phyloP scores from a whole-genome alignment of 768 basidiomycete species.

The Boletus edulis region DNA sequence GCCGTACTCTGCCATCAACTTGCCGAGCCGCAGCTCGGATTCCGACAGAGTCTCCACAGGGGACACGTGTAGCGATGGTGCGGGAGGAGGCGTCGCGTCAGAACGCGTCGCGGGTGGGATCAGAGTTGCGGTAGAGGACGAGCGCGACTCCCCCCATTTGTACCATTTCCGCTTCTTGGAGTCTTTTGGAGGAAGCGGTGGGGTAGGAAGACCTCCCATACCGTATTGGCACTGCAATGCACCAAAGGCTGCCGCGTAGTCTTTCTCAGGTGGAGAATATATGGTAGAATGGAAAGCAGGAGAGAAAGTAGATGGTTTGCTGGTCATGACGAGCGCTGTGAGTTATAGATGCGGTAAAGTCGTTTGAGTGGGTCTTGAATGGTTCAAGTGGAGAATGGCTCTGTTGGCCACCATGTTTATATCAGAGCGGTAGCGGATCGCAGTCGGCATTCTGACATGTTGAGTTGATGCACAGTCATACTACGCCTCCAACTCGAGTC shows the following conservation, averaged over 20 bases:
- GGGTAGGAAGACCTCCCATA: conserved; percentile 4
- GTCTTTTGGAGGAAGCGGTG: not conserved
- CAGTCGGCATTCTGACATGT: too few relatives aligned
- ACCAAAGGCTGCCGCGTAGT: conserved; percentile 23
- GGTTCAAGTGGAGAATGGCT: too few relatives aligned
- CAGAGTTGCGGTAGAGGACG: conserved; percentile 18
- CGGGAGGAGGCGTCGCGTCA: not conserved
- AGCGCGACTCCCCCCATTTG: conserved; percentile 8
- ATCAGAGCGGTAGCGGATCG: not conserved
- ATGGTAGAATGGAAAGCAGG: not conserved
- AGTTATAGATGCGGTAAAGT: not conserved
- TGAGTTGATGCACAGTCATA: not conserved
- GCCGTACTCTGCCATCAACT: conserved; percentile 2
- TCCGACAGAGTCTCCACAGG: not conserved
- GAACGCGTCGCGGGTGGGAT: not conserved
- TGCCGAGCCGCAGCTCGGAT: not conserved
- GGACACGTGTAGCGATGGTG: not conserved
- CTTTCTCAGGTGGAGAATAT: conserved; percentile 15
- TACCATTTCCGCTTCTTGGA: conserved; percentile 18
- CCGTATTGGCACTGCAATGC: conserved; percentile 22
- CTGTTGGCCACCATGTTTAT: not conserved
- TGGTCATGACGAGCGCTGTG: not conserved
- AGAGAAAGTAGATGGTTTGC: not conserved
- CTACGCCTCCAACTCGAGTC: not conserved
- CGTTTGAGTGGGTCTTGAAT: not conserved